These are phyloP conservation scores for Colletotrichum falcatum DNA, from an alignment of 2,329 filamentous ascomycete genomes.

Conservation along the genomic window DNA sequence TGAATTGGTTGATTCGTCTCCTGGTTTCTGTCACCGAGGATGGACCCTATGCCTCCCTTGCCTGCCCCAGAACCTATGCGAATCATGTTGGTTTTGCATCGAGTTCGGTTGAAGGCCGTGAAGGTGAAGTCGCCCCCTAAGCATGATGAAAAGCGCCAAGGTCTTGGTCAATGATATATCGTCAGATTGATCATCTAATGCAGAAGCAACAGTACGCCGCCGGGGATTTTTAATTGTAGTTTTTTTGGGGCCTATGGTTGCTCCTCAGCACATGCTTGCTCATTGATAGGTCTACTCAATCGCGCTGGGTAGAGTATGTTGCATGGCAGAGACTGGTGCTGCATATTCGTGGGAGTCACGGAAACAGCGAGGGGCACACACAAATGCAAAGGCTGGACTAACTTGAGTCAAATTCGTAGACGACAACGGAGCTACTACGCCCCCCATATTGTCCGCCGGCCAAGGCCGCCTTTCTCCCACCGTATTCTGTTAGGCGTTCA, in stretches of 20 bases:
- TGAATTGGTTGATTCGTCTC: not conserved
- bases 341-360: slow-evolving; percentile 1
- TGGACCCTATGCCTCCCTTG: no score
- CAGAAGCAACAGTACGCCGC: not conserved
- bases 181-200: not conserved
- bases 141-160: not conserved
- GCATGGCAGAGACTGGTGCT: not conserved
- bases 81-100: not conserved
- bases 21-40: not conserved
- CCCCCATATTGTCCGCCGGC: slow-evolving; percentile 12
- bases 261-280: no score
- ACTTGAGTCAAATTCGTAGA: slow-evolving; percentile 35
- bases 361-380: not conserved
- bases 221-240: no score
- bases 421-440: slow-evolving; percentile 25
- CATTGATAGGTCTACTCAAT: not conserved
- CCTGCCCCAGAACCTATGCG: not conserved
- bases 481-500: slow-evolving; percentile 15
- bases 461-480: slow-evolving; percentile 2
- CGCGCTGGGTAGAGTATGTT: not conserved
- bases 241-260: not conserved
- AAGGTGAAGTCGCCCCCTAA: no score
- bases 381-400: not conserved
- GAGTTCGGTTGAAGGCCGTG: not conserved
- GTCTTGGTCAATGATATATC: not conserved